These are phyloP conservation scores for Aspergillus carlsbadensis DNA, from an alignment of 495 filamentous ascomycete genomes.

Conservation along the genomic window DNA sequence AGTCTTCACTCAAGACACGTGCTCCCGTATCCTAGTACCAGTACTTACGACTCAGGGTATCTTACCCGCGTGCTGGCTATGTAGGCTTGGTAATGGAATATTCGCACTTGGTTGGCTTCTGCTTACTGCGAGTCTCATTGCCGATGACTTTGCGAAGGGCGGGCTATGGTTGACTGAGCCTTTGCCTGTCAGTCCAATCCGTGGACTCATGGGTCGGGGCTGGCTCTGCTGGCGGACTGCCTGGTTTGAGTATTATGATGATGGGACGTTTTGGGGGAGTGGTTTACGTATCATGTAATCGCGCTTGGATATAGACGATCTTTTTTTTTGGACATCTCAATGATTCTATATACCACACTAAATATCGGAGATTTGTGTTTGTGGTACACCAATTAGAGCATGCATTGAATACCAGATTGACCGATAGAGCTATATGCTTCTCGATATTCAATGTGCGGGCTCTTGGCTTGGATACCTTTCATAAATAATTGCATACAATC, in stretches of 20 bases:
- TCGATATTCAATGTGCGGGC: too few relatives aligned
- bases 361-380: too few relatives aligned
- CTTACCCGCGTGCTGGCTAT: constrained; percentile 30
- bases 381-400: too few relatives aligned
- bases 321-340: background rate
- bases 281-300: constrained; percentile 48
- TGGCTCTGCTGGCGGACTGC: constrained; percentile 57
- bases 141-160: constrained; percentile 61
- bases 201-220: constrained; percentile 54
- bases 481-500: too few relatives aligned
- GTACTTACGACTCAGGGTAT: constrained; percentile 25
- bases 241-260: constrained; percentile 51
- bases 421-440: too few relatives aligned
- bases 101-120: constrained; percentile 59
- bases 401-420: too few relatives aligned
- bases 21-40: constrained; percentile 24
- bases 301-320: background rate
- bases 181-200: constrained; percentile 60
- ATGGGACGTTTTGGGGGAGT: constrained; percentile 62
- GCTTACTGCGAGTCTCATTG: constrained; percentile 49
- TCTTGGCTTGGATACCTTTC: too few relatives aligned
- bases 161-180: constrained; percentile 69
- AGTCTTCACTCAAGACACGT: constrained; percentile 47
- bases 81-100: constrained; percentile 49
- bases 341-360: too few relatives aligned